Evolutionary conservation across 2,329 filamentous ascomycete genomes (phyloP), one percentile per base, ranked within the genome.

Genomic region (Apiospora aurea): DNA sequence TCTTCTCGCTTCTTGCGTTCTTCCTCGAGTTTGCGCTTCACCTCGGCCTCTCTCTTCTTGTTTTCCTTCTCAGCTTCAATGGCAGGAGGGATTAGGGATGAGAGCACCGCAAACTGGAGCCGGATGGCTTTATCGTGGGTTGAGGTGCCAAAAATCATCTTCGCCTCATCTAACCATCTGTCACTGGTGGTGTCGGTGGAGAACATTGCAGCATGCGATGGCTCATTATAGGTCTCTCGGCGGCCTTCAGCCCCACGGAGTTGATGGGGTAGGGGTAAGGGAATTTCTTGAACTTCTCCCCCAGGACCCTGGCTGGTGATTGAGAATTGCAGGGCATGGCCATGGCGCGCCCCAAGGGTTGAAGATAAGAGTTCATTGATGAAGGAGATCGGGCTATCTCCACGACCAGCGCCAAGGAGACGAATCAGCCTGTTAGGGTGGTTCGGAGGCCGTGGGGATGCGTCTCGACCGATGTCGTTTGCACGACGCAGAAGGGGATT

Each of bases 141-240:
- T 29, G 86, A 83, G 38, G 93, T 93, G 81, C 93, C 93, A 81
- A 96, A 98, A 0, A 98, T 87, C 81, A 99, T 91, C 74, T 92
- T 91, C 11, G 95, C 92, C 81, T 98, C 97, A 79, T 98, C 94
- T 79, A 93, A 90, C 92, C 97, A 99, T 73, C 96, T 92, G 70
- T 88, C 87, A 71, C 88, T 85, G 0, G 96, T 98, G 11, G 89
- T 87, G 49, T 90, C 89, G 11, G 94, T 87, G 26, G 87, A 84
- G 80, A 98, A 98, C 2, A 90, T 85, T 38, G 95, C 91, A 16
- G 94, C 92, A 76, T 93, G 92, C n/a, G 89, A 86, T 16, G 92
- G 92, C 72, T 94, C 92, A 77, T 87, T 83, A 75, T 84, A 81
- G 49, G 82, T 76, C 29, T 88, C 87, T 16, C 87, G 84, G 34